Base-by-base conservation (phyloP, 1,284 basidiomycete species). In the Vanrija pseudolonga region DNA sequence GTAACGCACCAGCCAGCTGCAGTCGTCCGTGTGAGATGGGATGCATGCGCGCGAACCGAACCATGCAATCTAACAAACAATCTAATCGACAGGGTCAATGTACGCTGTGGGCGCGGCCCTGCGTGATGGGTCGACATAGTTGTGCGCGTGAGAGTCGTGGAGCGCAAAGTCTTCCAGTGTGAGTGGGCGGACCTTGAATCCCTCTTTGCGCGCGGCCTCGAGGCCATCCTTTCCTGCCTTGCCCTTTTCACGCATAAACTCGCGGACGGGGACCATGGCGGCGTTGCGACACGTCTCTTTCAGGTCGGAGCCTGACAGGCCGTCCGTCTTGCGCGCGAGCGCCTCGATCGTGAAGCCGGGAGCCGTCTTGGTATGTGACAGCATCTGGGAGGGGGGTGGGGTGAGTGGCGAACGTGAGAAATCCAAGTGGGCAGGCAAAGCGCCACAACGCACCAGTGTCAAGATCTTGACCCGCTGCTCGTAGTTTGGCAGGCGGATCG, bases 261-360 rank as follows among this genome's bases (percentile, higher is more conserved):
- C 92, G 24, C 90, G 82, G 26, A 96, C 88, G 1, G 93, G 93
- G 0, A 86, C 81, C 90, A 94, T 94, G 0, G 89, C 90, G 0
- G 91, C 91, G 63, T 85, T 91, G 49, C 96, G 81, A 73, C 95
- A 98, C n/a, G 95, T 80, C 78, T 99, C 96, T 66, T 88, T 87
- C 46, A 98, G 77, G 73, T 98, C 96, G 7, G 89, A 92, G 4
- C 95, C 95, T 6, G 91, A 95, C 28, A 86, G 80, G 1, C 91
- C 89, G 37, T 86, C 84, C 3, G 92, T 86, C 41, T 83, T 80
- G 45, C 80, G 76, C 6, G 92, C 93, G 12, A 99, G 82, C 3
- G 76, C 62, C 12, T 81, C 74, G 36, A 96, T 69, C 2, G 83
- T 80, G 71, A 97, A 88, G 11, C 78, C 76, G 0, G 85, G 76